These are phyloP conservation scores for Flagelloscypha sp. DNA, from an alignment of 768 basidiomycete genomes.

Conservation along the genomic window DNA sequence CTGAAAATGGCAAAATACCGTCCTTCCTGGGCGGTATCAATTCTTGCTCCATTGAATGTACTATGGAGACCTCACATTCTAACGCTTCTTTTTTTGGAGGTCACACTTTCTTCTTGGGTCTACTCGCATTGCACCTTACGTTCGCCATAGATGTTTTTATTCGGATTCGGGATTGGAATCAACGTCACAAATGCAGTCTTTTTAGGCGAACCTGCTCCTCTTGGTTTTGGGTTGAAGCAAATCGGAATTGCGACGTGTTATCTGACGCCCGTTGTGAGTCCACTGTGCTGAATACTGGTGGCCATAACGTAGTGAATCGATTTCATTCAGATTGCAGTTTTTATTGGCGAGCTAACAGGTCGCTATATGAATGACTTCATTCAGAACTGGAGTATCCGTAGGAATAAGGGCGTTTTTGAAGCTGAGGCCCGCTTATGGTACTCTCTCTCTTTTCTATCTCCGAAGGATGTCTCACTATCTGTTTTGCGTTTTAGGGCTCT, in stretches of 20 bases:
- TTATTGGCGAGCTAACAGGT: slow-evolving; percentile 45
- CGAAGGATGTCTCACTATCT: background rate
- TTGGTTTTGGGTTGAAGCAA: slow-evolving; percentile 41
- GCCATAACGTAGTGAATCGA: slow-evolving; percentile 1
- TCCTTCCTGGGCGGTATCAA: slow-evolving; percentile 37
- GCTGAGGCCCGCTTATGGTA: slow-evolving; percentile 57
- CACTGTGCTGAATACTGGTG: slow-evolving; percentile 1
- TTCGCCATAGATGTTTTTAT: slow-evolving; percentile 35
- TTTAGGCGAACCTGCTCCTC: slow-evolving; percentile 43
- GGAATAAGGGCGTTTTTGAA: slow-evolving; percentile 51
- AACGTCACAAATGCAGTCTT: slow-evolving; percentile 64
- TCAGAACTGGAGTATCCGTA: slow-evolving; percentile 33
- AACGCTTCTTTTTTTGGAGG: slow-evolving; percentile 45
- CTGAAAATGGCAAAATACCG: slow-evolving; percentile 49
- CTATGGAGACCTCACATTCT: slow-evolving; percentile 58
- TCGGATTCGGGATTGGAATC: slow-evolving; percentile 60
- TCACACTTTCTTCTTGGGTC: slow-evolving; percentile 12
- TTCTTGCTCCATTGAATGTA: slow-evolving; percentile 40
- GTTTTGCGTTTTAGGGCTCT: slow-evolving; percentile 35
- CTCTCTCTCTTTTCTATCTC: slow-evolving; percentile 6
- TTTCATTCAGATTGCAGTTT: slow-evolving; percentile 33
- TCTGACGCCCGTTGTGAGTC: slow-evolving; percentile 45
- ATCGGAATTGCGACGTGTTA: slow-evolving; percentile 46
- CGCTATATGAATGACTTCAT: slow-evolving; percentile 48
- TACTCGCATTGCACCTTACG: background rate